phyloP scores from a whole-genome alignment of 805 yeast genomes.

The Metschnikowia cubensis region DNA sequence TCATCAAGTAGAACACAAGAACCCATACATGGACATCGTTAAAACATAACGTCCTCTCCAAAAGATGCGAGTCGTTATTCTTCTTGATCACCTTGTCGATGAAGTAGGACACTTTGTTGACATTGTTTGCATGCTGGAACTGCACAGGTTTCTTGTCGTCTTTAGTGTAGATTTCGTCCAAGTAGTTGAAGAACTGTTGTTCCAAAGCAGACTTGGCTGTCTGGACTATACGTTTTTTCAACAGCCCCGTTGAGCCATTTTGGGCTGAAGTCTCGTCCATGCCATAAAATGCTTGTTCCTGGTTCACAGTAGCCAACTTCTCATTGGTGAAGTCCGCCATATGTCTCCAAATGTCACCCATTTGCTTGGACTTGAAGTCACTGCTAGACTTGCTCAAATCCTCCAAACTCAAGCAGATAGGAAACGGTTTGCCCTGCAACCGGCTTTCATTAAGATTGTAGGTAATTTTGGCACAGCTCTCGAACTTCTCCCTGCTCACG shows the following conservation, averaged over 20 bases:
- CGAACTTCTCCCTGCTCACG: conserved; percentile 55
- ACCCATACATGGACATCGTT: conserved; percentile 97
- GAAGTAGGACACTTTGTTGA: conserved; percentile 67
- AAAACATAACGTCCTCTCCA: conserved; percentile 41
- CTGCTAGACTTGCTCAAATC: conserved; percentile 54
- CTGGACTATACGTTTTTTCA: conserved; percentile 45
- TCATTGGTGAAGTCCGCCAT: conserved; percentile 46
- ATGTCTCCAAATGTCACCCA: conserved; percentile 72
- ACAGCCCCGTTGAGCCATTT: conserved; percentile 2
- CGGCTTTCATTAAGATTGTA: conserved; percentile 69
- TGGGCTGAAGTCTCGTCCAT: conserved; percentile 13
- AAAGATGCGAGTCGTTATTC: conserved; percentile 24
- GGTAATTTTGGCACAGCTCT: conserved; percentile 67
- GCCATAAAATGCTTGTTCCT: conserved; percentile 32
- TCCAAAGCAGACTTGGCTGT: conserved; percentile 65
- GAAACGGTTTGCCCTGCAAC: conserved; percentile 48
- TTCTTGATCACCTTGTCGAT: conserved; percentile 35
- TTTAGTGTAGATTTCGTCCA: conserved; percentile 60
- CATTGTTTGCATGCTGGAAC: conserved; percentile 56
- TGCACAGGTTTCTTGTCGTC: conserved; percentile 41
- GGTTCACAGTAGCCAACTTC: conserved; percentile 30
- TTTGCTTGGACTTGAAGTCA: conserved; percentile 64
- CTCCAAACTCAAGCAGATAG: conserved; percentile 56
- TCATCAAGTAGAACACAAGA: conserved; percentile 70
- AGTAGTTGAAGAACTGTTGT: conserved; percentile 68